phyloP scores from a whole-genome alignment of 1,284 basidiomycete genomes.

The Neolentinus lepideus region DNA sequence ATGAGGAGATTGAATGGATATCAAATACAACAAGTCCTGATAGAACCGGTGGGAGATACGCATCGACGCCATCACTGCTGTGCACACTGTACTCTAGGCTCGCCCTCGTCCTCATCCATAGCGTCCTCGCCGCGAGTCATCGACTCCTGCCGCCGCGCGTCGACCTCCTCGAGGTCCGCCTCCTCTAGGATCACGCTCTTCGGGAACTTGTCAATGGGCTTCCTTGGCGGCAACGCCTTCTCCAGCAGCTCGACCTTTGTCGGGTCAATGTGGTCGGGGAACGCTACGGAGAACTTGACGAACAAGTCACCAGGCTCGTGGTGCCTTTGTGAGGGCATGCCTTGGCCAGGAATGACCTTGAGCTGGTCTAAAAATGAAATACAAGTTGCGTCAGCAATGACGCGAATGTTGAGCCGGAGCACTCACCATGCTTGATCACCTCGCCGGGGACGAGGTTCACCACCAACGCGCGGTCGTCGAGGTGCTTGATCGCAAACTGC shows the following conservation, averaged over 20 bases:
- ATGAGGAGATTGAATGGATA: background rate
- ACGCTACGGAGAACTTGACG: slow-evolving; percentile 82
- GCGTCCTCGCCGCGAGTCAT: slow-evolving; percentile 47
- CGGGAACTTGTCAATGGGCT: slow-evolving; percentile 60
- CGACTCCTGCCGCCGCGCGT: slow-evolving; percentile 65
- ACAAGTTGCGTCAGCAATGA: slow-evolving; percentile 8
- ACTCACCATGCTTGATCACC: slow-evolving; percentile 87
- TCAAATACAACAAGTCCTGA: background rate
- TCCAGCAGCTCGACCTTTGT: slow-evolving; percentile 75
- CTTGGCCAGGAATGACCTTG: slow-evolving; percentile 91
- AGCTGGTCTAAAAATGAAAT: slow-evolving; percentile 66
- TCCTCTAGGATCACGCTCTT: slow-evolving; percentile 78
- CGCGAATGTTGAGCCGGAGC: slow-evolving; percentile 1
- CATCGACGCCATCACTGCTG: slow-evolving; percentile 50
- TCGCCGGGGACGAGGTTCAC: slow-evolving; percentile 88
- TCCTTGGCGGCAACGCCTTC: slow-evolving; percentile 79
- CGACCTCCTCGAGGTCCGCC: slow-evolving; percentile 78
- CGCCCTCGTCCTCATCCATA: slow-evolving; percentile 84
- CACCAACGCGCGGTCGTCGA: slow-evolving; percentile 87
- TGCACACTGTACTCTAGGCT: slow-evolving; percentile 79
- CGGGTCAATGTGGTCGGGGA: slow-evolving; percentile 81
- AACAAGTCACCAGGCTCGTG: slow-evolving; percentile 96
- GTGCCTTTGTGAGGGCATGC: slow-evolving; percentile 98
- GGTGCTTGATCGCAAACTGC: slow-evolving; percentile 85
- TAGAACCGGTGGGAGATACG: background rate